Percentiles rank a stretch among this genome's conserved stretches.
These are phyloP conservation scores for Sequoiadendron giganteum DNA, from an alignment of 75 land plant genomes.

Conservation along the genomic window DNA sequence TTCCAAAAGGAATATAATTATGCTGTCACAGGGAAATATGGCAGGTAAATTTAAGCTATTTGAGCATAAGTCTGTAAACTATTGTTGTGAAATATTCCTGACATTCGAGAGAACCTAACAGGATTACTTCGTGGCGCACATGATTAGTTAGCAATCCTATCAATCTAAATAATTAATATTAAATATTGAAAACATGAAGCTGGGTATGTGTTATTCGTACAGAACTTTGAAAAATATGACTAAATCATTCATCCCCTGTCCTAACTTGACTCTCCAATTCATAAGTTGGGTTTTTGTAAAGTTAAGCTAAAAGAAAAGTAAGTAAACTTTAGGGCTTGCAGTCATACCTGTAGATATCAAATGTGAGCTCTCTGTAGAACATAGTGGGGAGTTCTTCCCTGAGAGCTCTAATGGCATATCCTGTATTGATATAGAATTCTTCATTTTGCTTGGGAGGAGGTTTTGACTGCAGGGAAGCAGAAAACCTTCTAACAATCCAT, in stretches of 20 bases:
- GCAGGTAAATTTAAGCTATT: not conserved
- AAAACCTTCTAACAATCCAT: not conserved
- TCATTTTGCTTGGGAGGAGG: slow-evolving; percentile 17
- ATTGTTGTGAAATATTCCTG: not conserved
- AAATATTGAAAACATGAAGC: not conserved
- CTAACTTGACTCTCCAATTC: not conserved
- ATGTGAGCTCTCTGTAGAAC: slow-evolving; percentile 69
- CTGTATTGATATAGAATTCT: slow-evolving; percentile 72
- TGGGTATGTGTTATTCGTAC: not conserved
- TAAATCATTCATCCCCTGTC: not conserved
- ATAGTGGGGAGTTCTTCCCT: slow-evolving; percentile 79
- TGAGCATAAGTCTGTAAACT: not conserved
- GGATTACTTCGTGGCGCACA: not conserved
- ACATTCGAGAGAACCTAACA: not conserved
- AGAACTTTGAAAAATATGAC: too few species aligned
- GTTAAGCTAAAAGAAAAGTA: not conserved
- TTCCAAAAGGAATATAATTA: not conserved
- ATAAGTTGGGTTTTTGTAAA: not conserved
- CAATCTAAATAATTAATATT: not conserved
- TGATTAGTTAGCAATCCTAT: not conserved
- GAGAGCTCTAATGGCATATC: slow-evolving; percentile 82
- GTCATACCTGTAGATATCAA: slow-evolving; percentile 84
- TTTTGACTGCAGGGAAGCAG: not conserved
- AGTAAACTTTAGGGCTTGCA: not conserved
- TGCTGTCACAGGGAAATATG: not conserved